These are phyloP conservation scores for Sugiyamaella lignohabitans DNA, from an alignment of 805 yeast genomes.

Conservation along the genomic window DNA sequence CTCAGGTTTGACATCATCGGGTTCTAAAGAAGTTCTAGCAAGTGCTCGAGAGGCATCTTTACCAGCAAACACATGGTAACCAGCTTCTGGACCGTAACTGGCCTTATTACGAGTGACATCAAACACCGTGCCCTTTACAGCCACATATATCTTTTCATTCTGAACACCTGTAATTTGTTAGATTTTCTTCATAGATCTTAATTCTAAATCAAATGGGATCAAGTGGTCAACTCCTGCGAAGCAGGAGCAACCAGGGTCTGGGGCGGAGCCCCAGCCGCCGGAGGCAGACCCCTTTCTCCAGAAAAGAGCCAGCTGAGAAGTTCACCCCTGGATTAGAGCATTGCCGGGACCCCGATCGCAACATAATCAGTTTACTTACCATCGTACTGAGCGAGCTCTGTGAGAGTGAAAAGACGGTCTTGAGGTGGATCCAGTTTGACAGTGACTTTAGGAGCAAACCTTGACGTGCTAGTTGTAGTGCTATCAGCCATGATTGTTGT, in stretches of 20 bases:
- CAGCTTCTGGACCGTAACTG: constrained; percentile 72
- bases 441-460: constrained; percentile 50
- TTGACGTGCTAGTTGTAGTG: constrained; percentile 14
- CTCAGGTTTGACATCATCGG: constrained; percentile 41
- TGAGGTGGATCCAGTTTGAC: constrained; percentile 48
- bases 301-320: too few relatives aligned
- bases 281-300: neutral
- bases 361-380: constrained; percentile 33
- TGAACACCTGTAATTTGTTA: constrained; percentile 36
- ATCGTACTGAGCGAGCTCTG: constrained; percentile 41
- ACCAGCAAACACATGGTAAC: constrained; percentile 67
- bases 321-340: too few relatives aligned
- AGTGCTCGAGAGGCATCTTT: constrained; percentile 72
- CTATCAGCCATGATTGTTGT: neutral
- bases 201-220: neutral
- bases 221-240: neutral
- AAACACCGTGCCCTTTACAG: constrained; percentile 67
- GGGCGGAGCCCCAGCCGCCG: neutral
- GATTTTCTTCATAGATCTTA: too few relatives aligned
- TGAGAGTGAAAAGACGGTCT: constrained; percentile 38
- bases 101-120: constrained; percentile 64
- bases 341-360: too few relatives aligned
- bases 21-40: constrained; percentile 58
- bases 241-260: neutral
- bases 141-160: constrained; percentile 53